These are phyloP conservation scores for Fraxinus albicans DNA, from an alignment of 305 asterid genomes.

Conservation along the genomic window DNA sequence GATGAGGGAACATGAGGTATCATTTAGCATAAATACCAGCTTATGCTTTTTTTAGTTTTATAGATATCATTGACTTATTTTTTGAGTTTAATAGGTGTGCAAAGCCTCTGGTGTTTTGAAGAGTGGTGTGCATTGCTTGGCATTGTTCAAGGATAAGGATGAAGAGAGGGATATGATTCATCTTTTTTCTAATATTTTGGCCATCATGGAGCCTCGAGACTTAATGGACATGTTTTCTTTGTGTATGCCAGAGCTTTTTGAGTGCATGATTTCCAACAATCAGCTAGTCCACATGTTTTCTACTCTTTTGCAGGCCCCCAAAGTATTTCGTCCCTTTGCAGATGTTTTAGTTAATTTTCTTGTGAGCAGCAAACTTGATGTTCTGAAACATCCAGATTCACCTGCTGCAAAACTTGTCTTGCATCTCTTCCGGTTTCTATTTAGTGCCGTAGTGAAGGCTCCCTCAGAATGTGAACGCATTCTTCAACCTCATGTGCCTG, in stretches of 20 bases:
- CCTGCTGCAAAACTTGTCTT: slow-evolving; percentile 96
- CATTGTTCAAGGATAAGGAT: slow-evolving; percentile 93
- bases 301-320: slow-evolving; percentile 86
- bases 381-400: slow-evolving; percentile 95
- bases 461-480: slow-evolving; percentile 97
- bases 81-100: slow-evolving; percentile 71
- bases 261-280: slow-evolving; percentile 92
- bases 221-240: slow-evolving; percentile 98
- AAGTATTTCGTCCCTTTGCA: slow-evolving; percentile 96
- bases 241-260: slow-evolving; percentile 98
- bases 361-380: slow-evolving; percentile 94
- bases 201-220: slow-evolving; percentile 98
- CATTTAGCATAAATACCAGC: slow-evolving; percentile 15
- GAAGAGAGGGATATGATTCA: slow-evolving; percentile 98
- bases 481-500: slow-evolving; percentile 92
- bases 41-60: slow-evolving; percentile 18
- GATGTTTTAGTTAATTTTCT: slow-evolving; percentile 97
- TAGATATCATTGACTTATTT: slow-evolving; percentile 29
- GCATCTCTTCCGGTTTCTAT: slow-evolving; percentile 91
- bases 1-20: slow-evolving; percentile 99
- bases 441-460: slow-evolving; percentile 90
- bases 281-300: slow-evolving; percentile 94
- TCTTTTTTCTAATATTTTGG: slow-evolving; percentile 86
- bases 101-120: slow-evolving; percentile 96
- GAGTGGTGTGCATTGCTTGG: slow-evolving; percentile 98